Evolutionary conservation across 2,329 filamentous ascomycete genomes (phyloP).

Genomic region (Paraphoma chrysanthemicola): DNA sequence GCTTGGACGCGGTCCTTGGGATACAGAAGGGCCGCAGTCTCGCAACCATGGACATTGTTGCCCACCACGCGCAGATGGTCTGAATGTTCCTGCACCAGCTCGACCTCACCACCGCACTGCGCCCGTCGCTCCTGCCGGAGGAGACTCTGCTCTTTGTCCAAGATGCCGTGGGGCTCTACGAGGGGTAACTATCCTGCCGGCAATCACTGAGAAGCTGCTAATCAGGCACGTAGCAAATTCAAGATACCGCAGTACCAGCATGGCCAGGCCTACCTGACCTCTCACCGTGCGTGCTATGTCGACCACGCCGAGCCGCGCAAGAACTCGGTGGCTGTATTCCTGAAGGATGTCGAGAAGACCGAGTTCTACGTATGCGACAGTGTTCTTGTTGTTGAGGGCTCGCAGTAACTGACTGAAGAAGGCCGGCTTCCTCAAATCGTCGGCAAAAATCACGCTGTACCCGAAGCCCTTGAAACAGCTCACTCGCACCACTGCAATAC

Average conservation of each 20-base stretch:
- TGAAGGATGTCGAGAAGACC: slow-evolving; percentile 88
- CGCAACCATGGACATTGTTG: slow-evolving; percentile 18
- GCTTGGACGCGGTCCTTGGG: slow-evolving; percentile 12
- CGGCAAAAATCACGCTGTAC: slow-evolving; percentile 87
- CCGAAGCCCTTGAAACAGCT: slow-evolving; percentile 78
- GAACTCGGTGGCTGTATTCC: slow-evolving; percentile 81
- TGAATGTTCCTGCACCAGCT: slow-evolving; percentile 97
- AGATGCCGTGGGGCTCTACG: slow-evolving; percentile 95
- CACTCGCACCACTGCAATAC: slow-evolving; percentile 58
- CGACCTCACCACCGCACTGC: slow-evolving; percentile 94
- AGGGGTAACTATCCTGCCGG: slow-evolving; percentile 69
- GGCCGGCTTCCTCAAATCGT: slow-evolving; percentile 94
- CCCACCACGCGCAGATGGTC: slow-evolving; percentile 44
- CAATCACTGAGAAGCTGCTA: slow-evolving; percentile 10
- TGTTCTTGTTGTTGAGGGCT: neutral
- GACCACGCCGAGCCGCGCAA: slow-evolving; percentile 85
- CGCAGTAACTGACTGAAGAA: slow-evolving; percentile 43
- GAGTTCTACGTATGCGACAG: slow-evolving; percentile 67
- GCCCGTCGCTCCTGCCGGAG: slow-evolving; percentile 89
- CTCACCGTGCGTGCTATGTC: slow-evolving; percentile 94
- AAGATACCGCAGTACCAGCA: slow-evolving; percentile 95
- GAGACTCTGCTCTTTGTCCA: slow-evolving; percentile 96
- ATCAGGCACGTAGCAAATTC: slow-evolving; percentile 71
- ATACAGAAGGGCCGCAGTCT: slow-evolving; percentile 7
- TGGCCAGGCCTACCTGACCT: slow-evolving; percentile 95